phyloP scores from a whole-genome alignment of 805 yeast species.

The Candida andamanensis region DNA sequence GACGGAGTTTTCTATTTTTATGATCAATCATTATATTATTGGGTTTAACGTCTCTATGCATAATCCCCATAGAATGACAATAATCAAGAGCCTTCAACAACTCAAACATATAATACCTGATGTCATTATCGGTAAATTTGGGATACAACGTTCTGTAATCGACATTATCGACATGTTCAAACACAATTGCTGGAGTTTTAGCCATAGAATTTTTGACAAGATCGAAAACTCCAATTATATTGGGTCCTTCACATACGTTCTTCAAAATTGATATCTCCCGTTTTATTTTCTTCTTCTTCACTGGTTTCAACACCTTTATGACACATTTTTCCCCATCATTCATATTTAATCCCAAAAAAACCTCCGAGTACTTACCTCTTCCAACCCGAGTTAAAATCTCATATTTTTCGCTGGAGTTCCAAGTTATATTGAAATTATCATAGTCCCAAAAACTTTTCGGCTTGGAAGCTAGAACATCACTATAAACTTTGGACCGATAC shows the following conservation, averaged over 20 bases:
- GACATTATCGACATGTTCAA: slow-evolving; percentile 77
- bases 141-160: slow-evolving; percentile 83
- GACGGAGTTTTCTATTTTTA: slow-evolving; percentile 56
- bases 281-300: slow-evolving; percentile 84
- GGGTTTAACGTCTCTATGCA: slow-evolving; percentile 95
- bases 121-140: slow-evolving; percentile 66
- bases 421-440: slow-evolving; percentile 48
- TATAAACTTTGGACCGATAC: slow-evolving; percentile 50
- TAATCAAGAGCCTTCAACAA: slow-evolving; percentile 79
- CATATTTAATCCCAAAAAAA: slow-evolving; percentile 76
- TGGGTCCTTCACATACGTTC: slow-evolving; percentile 80
- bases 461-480: slow-evolving; percentile 63
- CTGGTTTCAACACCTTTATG: slow-evolving; percentile 88
- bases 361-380: slow-evolving; percentile 93
- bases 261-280: slow-evolving; percentile 85
- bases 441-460: slow-evolving; percentile 84
- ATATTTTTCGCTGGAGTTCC: slow-evolving; percentile 46
- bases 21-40: slow-evolving; percentile 96
- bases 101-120: slow-evolving; percentile 78
- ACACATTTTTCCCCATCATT: slow-evolving; percentile 61
- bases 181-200: slow-evolving; percentile 81
- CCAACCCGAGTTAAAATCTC: slow-evolving; percentile 85
- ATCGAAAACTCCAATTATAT: slow-evolving; percentile 71
- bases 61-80: slow-evolving; percentile 91
- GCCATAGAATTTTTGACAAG: slow-evolving; percentile 75